Base-by-base conservation (phyloP, 805 yeast species). In the Spathaspora sp. region DNA sequence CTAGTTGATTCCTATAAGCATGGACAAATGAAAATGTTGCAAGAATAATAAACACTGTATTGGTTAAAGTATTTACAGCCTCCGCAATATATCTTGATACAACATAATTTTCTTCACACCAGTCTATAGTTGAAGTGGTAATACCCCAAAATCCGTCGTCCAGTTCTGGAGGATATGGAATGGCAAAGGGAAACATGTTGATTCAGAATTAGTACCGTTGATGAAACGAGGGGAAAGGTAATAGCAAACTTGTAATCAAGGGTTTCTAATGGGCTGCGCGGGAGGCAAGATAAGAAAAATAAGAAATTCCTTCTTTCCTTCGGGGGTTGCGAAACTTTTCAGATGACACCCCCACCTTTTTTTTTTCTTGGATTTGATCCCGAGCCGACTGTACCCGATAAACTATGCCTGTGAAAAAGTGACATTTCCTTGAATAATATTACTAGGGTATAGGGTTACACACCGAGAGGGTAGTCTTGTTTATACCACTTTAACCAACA, bases 51-150 rank as follows among this genome's bases (percentile, higher is more conserved):
- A 79, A 79, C n/a, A 75, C 68, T 6, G 79, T 57, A 55, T 94
- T 94, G 43, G 99, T 90, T 26, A 83, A 60, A 2, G 97, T 89
- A 64, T 94, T 94, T 53, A 93, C 78, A 51, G 89, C 87, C 66
- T 94, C 99, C 3, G 98, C 97, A 49, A 94, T 77, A 62, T 88
- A 94, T 11, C 79, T 80, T 11, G 93, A 80, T 1, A 92, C 88
- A 10, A 91, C 93, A 65, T 93, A 93, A 72, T 93, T 93, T 68
- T 94, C 98, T 63, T 93, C 99, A 70, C 99, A 93, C 98, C 98
- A 93, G 64, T 93, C 99, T 39, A 94, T 94, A n/a, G 98, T 92
- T 39, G 97, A 81, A 0, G 98, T 91, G 2, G 88, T 87, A 5
- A 75, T 70, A 0, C 94, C 94, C 97, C 97, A 89, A 64, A 67